Evolutionary conservation across 2,329 filamentous ascomycete genomes (phyloP).

Genomic region (Diaporthe sp.): DNA sequence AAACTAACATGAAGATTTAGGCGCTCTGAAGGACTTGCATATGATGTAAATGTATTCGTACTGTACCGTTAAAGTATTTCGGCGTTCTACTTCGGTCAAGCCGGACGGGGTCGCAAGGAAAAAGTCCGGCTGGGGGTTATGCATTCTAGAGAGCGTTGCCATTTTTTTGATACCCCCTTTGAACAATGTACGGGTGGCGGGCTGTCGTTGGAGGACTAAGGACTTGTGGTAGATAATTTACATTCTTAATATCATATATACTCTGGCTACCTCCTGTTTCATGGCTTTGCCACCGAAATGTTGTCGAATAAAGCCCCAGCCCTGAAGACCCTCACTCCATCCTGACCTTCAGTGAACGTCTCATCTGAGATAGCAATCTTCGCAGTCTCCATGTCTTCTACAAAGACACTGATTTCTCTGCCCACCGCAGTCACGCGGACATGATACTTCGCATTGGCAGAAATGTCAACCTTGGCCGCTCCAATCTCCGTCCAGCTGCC

Average conservation of each 20-base stretch:
- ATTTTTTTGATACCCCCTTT: constrained; percentile 17
- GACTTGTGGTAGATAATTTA: neutral
- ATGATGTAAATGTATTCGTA: neutral
- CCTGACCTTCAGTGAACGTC: constrained; percentile 44
- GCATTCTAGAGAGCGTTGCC: neutral
- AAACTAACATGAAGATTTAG: neutral
- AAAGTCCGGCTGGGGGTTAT: no score
- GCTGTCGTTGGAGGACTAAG: neutral
- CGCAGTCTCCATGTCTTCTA: constrained; percentile 46
- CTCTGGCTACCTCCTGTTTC: neutral
- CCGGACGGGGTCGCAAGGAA: no score
- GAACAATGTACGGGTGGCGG: neutral
- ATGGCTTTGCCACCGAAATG: constrained; percentile 46
- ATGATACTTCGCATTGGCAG: constrained; percentile 41
- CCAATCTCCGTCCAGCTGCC: constrained; percentile 43
- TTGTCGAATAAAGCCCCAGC: constrained; percentile 46
- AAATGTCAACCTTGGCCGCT: constrained; percentile 29
- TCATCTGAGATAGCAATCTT: constrained; percentile 44
- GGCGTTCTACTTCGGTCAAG: neutral
- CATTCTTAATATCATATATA: neutral
- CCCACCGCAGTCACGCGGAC: constrained; percentile 47
- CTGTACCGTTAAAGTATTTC: neutral
- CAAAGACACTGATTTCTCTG: constrained; percentile 47
- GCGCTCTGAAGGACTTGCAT: neutral
- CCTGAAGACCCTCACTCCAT: constrained; percentile 47